Evolutionary conservation across 1,284 basidiomycete genomes (phyloP).

Genomic region (Chalciporus sp.): DNA sequence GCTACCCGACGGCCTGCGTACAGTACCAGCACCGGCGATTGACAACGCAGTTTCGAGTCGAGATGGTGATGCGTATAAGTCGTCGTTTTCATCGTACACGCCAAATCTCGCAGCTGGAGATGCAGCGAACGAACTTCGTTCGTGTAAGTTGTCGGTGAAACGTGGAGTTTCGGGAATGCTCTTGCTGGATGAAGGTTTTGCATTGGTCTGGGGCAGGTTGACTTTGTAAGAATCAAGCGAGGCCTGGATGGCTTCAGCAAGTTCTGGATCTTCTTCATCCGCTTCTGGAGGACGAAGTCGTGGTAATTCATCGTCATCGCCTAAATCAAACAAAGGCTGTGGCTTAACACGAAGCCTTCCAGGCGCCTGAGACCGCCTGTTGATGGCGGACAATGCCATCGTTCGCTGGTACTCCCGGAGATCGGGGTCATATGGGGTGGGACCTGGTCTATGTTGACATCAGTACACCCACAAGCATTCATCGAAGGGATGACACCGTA

Average conservation of each 20-base stretch:
- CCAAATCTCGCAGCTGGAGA: slow-evolving; percentile 5
- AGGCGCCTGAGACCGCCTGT: slow-evolving; percentile 48
- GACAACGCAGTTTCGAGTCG: slow-evolving; percentile 65
- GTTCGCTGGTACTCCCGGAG: slow-evolving; percentile 66
- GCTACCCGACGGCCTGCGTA: slow-evolving; percentile 29
- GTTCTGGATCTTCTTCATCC: slow-evolving; percentile 54
- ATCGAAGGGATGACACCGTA: slow-evolving; percentile 39
- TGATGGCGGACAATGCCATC: slow-evolving; percentile 69
- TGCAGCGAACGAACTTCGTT: slow-evolving; percentile 6
- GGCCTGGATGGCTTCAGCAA: slow-evolving; percentile 61
- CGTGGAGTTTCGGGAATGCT: slow-evolving; percentile 5
- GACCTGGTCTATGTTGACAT: slow-evolving; percentile 35
- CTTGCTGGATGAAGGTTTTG: slow-evolving; percentile 8
- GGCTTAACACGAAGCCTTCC: slow-evolving; percentile 36
- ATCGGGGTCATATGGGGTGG: slow-evolving; percentile 57
- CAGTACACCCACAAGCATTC: slow-evolving; percentile 15
- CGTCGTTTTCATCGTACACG: slow-evolving; percentile 36
- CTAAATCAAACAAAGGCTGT: slow-evolving; percentile 57
- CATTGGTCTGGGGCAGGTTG: not conserved
- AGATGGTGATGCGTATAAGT: slow-evolving; percentile 50
- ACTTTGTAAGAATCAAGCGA: slow-evolving; percentile 43
- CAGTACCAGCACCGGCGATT: slow-evolving; percentile 57
- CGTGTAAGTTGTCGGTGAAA: not conserved
- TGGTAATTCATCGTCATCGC: slow-evolving; percentile 48
- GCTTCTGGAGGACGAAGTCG: slow-evolving; percentile 33